A percentile compares a stretch with the other conserved stretches of the same genome.
phyloP scores from a whole-genome alignment of 345 rosid genomes.

The Trapa bicornis region DNA sequence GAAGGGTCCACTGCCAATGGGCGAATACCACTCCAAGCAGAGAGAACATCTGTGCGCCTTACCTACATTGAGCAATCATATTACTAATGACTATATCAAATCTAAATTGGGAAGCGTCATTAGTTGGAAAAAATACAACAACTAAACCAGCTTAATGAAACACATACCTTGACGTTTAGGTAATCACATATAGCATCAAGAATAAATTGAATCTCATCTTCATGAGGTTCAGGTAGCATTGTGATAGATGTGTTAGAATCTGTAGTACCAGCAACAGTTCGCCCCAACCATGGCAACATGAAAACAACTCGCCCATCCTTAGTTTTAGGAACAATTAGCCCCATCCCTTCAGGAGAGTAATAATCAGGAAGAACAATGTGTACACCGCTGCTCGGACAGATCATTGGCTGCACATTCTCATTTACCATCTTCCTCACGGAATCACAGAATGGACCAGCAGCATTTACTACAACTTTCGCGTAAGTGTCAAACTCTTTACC shows the following conservation, averaged over 20 bases:
- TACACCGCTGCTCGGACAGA: slow-evolving; percentile 95
- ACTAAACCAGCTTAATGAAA: not conserved
- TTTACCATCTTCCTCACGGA: slow-evolving; percentile 74
- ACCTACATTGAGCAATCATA: slow-evolving; percentile 35
- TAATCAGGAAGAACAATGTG: slow-evolving; percentile 92
- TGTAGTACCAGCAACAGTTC: slow-evolving; percentile 95
- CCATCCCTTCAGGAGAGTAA: slow-evolving; percentile 99
- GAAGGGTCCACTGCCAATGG: slow-evolving; percentile 85
- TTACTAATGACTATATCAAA: not conserved
- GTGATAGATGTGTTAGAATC: slow-evolving; percentile 80
- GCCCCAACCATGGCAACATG: slow-evolving; percentile 97
- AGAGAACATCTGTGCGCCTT: slow-evolving; percentile 84
- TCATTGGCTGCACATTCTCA: slow-evolving; percentile 53
- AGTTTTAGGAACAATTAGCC: slow-evolving; percentile 96
- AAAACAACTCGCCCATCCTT: slow-evolving; percentile 98
- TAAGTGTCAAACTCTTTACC: slow-evolving; percentile 77
- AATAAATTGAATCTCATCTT: slow-evolving; percentile 94
- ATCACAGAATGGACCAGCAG: slow-evolving; percentile 96
- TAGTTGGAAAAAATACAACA: not conserved
- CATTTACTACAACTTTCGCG: slow-evolving; percentile 87
- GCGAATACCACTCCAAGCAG: slow-evolving; percentile 99
- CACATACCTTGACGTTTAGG: slow-evolving; percentile 63
- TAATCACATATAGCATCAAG: slow-evolving; percentile 91
- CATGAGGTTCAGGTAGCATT: slow-evolving; percentile 85
- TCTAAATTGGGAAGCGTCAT: not conserved